Conservation (phyloP, 768 basidiomycete genomes). For the Kockovaella imperatae region DNA sequence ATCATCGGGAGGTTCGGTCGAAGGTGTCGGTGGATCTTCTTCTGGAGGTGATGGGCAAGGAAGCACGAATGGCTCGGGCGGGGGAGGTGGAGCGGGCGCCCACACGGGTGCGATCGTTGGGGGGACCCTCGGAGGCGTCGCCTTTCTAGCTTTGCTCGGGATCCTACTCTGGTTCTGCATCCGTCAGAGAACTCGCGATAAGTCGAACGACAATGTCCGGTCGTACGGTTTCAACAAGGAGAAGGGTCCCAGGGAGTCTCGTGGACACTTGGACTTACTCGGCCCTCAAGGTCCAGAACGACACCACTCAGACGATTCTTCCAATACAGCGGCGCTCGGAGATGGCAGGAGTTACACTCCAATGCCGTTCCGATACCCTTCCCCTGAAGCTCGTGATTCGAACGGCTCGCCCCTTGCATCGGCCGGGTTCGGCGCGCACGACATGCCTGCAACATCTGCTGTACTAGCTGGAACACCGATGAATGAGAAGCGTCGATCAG, state of each 20-base stretch:
- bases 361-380: too few relatives aligned
- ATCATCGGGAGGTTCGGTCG: slow-evolving; percentile 6
- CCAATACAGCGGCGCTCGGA: too few relatives aligned
- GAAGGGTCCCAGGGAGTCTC: background rate
- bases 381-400: too few relatives aligned
- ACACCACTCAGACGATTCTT: background rate
- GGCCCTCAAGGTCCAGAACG: background rate
- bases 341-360: too few relatives aligned
- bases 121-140: slow-evolving; percentile 42
- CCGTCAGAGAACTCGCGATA: slow-evolving; percentile 20
- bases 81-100: background rate
- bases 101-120: slow-evolving; percentile 40
- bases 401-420: too few relatives aligned
- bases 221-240: background rate
- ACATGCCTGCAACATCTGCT: too few relatives aligned
- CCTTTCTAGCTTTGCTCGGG: slow-evolving; percentile 38
- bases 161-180: slow-evolving; percentile 41
- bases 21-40: slow-evolving; percentile 29
- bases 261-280: background rate
- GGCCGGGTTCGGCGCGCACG: too few relatives aligned
- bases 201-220: background rate
- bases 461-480: too few relatives aligned
- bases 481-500: too few relatives aligned
- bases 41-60: slow-evolving; percentile 1
- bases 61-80: background rate